Evolutionary conservation across 2,329 filamentous ascomycete genomes (phyloP).

Genomic region (Leptosphaerulina australis): DNA sequence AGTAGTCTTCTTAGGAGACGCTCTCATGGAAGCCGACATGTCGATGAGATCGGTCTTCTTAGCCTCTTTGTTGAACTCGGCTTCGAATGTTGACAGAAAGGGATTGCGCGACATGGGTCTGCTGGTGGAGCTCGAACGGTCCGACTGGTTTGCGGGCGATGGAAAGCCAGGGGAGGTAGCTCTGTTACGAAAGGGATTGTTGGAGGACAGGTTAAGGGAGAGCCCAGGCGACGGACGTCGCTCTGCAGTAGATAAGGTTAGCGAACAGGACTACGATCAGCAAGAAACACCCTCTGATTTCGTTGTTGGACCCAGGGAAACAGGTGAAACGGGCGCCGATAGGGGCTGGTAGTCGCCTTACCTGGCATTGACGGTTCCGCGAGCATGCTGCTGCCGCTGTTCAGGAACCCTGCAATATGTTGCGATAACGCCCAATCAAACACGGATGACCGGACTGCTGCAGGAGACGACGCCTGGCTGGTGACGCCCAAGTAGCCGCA

Average conservation of each 20-base stretch:
- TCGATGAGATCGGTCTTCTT: constrained; percentile 40
- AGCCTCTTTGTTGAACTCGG: constrained; percentile 49
- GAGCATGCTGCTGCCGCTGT: constrained; percentile 49
- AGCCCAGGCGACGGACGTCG: constrained; percentile 61
- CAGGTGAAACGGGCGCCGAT: constrained; percentile 46
- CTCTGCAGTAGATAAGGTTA: constrained; percentile 41
- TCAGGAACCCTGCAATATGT: constrained; percentile 40
- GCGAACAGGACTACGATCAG: constrained; percentile 33
- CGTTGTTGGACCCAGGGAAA: constrained; percentile 34
- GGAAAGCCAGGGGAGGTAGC: constrained; percentile 62
- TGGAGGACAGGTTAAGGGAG: constrained; percentile 70
- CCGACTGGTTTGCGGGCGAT: constrained; percentile 44
- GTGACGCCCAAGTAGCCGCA: constrained; percentile 30
- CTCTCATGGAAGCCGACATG: constrained; percentile 46
- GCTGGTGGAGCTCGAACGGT: constrained; percentile 58
- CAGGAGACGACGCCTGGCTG: constrained; percentile 25
- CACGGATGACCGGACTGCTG: constrained; percentile 30
- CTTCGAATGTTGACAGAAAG: constrained; percentile 67
- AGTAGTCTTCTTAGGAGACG: constrained; percentile 54
- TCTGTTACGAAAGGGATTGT: constrained; percentile 81
- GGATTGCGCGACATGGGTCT: constrained; percentile 75
- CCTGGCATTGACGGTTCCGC: constrained; percentile 52
- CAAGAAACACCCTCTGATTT: constrained; percentile 21
- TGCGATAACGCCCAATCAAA: constrained; percentile 43
- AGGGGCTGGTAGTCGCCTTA: constrained; percentile 42